Evolutionary conservation across 495 filamentous ascomycete species (phyloP), one percentile per base, ranked within the genome.

Genomic region (Aspergillus homomorphus): DNA sequence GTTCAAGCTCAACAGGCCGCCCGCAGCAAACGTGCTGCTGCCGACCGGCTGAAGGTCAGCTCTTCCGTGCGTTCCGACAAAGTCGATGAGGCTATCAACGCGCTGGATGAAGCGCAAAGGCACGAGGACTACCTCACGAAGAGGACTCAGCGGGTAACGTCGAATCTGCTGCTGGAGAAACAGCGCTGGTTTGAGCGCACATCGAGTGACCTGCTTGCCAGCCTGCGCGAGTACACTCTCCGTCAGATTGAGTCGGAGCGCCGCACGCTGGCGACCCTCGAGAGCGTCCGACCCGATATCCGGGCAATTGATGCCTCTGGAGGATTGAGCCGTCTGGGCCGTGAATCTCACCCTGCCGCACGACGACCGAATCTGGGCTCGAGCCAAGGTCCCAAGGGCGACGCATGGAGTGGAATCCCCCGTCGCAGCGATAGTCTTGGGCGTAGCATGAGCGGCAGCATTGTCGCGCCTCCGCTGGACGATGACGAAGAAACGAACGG

Each of bases 221-320:
- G 84, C 61, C 85, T 99, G 58, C 87, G 94, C 51, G 94, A 99
- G 70, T 97, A 94, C 67, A 92, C 92, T 24, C 77, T 96, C 51
- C 89, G 94, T 46, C 86, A 98, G 71, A 99, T 99, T 65, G 94
- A 99, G 68, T 88, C 92, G 23, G 94, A 99, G 77, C 85, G 94
- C 44, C 86, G 94, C 46, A 92, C 92, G 15, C 82, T 99, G 30
- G 91, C 94, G 16, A 93, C 92, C 1, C 81, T 99, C 12, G 94
- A 99, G 75, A 87, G 82, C 54, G 91, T 96, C 21, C 85, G 94
- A 44, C 90, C 93, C 16, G 94, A 99, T 63, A 91, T 99, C 60
- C 85, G 94, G 30, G 84, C 89, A 52, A 97, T 99, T 62, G 94
- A 98, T 66, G 80, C 88, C 44, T 89, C 86, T 26, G 94, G 94